Base-by-base conservation (phyloP, 306 rosid genomes). In the Cicer pinnatifidum region DNA sequence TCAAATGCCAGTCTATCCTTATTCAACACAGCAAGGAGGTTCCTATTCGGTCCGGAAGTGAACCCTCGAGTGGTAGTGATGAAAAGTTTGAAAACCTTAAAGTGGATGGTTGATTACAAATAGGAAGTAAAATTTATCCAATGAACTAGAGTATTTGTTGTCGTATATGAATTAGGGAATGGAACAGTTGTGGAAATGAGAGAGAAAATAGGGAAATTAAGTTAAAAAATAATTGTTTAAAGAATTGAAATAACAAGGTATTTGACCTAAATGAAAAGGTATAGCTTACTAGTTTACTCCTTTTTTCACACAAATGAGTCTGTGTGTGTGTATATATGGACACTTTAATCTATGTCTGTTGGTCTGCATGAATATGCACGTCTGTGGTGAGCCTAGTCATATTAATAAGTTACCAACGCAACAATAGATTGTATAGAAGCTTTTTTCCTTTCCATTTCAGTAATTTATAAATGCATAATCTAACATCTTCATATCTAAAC, bases 401-500 rank as follows among this genome's bases (percentile, higher is more conserved):
- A 20, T 16, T 57, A 57, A 23, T 11, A 57, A 11, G 6, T 57
- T 23, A 57, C 41, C 23, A 67, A 33, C 35, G 37, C 10, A 38
- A 45, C 58, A 16, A 52, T 19, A 68, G 19, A 8, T 77, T 70
- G 65, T 77, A n/a, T 10, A 61, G 58, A 9, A 19, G 47, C 65
- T 67, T 54, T 64, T 16, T 5, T 46, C 38, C 38, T 57, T 38
- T 50, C 11, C 52, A 46, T 63, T 69, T 41, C 43, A 61, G 37
- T 73, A 10, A 23, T 80, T 67, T 52, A 60, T 20, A 41, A 68
- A 58, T 45, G 12, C 47, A 67, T 35, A 65, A 57, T 33, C 11
- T 59, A 11, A 59, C 4, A 59, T 53, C 11, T 43, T 28, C 65
- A n/a, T 61, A 33, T 48, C 52, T 40, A 4, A 48, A 11, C 67